phyloP scores from a whole-genome alignment of 2,329 filamentous ascomycete genomes.

The Huntiella omanensis region DNA sequence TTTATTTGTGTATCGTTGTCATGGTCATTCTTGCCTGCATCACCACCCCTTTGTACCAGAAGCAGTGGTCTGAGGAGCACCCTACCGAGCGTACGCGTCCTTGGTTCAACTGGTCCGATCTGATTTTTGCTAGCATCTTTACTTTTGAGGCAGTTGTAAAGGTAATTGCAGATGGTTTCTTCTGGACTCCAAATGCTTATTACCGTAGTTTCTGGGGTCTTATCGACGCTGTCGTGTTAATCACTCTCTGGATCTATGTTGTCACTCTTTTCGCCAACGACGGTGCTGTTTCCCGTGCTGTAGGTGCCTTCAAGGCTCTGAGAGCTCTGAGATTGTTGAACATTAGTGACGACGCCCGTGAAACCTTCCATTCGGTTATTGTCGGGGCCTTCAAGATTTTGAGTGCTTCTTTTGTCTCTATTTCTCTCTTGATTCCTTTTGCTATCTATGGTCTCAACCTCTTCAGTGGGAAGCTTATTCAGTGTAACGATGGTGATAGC shows the following conservation, averaged over 20 bases:
- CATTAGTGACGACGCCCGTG: constrained; percentile 83
- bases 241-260: constrained; percentile 93
- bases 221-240: constrained; percentile 77
- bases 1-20: constrained; percentile 82
- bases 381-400: constrained; percentile 88
- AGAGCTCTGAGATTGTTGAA: constrained; percentile 82
- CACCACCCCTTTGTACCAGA: constrained; percentile 87
- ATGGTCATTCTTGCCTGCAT: constrained; percentile 97
- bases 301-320: constrained; percentile 92
- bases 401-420: constrained; percentile 80
- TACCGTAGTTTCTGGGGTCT: constrained; percentile 93
- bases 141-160: constrained; percentile 77
- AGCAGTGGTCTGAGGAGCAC: constrained; percentile 53
- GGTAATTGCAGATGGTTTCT: constrained; percentile 81
- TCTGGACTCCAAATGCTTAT: constrained; percentile 95
- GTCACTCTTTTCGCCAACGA: constrained; percentile 64
- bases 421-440: constrained; percentile 88
- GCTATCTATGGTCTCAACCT: constrained; percentile 90
- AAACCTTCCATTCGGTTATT: constrained; percentile 94
- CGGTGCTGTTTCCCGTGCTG: constrained; percentile 68
- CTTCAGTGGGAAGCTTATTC: constrained; percentile 63
- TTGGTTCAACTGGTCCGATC: constrained; percentile 91
- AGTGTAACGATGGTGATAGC: constrained; percentile 47
- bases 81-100: constrained; percentile 16
- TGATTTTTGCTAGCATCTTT: constrained; percentile 77